phyloP scores from a whole-genome alignment of 2,329 filamentous ascomycete species.

The Cadophora malorum region DNA sequence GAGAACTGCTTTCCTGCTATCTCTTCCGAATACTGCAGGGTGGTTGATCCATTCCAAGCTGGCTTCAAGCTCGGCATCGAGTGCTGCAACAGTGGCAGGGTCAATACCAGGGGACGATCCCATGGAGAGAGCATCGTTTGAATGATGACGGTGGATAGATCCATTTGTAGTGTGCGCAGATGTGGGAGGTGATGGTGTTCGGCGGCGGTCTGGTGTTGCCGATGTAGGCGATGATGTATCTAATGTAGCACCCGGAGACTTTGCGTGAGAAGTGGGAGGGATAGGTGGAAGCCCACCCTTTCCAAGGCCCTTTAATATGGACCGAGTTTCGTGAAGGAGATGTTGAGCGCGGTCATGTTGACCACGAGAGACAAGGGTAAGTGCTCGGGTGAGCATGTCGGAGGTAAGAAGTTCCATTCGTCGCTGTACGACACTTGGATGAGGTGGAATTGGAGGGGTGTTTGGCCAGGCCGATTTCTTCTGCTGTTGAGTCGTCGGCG shows the following conservation, averaged over 20 bases:
- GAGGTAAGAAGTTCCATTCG: conserved; percentile 98
- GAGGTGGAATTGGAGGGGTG: conserved; percentile 86
- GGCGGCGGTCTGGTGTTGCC: conserved; percentile 45
- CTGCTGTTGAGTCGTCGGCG: conserved; percentile 61
- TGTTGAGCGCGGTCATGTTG: conserved; percentile 95
- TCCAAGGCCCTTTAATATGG: conserved; percentile 92
- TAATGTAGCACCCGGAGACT: conserved; percentile 31
- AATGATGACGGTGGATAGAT: conserved; percentile 58
- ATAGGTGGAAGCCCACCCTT: conserved; percentile 94
- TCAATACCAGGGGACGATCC: conserved; percentile 80
- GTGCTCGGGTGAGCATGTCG: conserved; percentile 92
- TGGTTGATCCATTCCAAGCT: conserved; percentile 98
- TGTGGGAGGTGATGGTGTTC: conserved; percentile 51
- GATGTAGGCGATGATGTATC: conserved; percentile 40
- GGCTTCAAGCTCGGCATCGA: conserved; percentile 89
- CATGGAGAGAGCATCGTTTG: conserved; percentile 54
- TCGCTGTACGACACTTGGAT: conserved; percentile 92
- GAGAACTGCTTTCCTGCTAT: conserved; percentile 92
- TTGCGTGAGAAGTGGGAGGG: conserved; percentile 62
- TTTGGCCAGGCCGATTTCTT: conserved; percentile 65
- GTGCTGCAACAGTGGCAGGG: conserved; percentile 76
- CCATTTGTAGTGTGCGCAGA: conserved; percentile 48
- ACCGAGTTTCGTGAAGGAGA: conserved; percentile 88
- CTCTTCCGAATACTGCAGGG: conserved; percentile 90
- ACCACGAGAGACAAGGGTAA: conserved; percentile 87